These are phyloP conservation scores for Alternaria rosae DNA, from an alignment of 2,329 filamentous ascomycete genomes.

Conservation along the genomic window DNA sequence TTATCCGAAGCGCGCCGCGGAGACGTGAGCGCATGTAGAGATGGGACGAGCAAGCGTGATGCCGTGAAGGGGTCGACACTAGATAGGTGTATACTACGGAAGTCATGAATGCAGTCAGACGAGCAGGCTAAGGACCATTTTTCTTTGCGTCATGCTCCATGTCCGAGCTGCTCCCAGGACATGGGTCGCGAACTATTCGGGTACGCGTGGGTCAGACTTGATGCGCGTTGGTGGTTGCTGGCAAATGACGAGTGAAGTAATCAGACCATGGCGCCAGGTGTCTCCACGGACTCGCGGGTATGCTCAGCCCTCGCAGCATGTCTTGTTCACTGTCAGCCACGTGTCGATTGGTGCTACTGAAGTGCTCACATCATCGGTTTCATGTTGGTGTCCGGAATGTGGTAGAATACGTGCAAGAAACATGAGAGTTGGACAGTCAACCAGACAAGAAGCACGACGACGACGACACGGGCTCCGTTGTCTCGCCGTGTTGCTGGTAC, in stretches of 20 bases:
- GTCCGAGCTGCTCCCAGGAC: background rate
- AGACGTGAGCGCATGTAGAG: conserved; percentile 76
- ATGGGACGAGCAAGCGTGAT: conserved; percentile 14
- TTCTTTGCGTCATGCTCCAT: background rate
- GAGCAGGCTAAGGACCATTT: conserved; percentile 1
- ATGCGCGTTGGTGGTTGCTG: background rate
- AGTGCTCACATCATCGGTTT: conserved; percentile 8
- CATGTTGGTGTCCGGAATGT: conserved; percentile 7
- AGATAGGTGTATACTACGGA: conserved; percentile 40
- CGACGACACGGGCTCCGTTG: too few species aligned
- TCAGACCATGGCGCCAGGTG: background rate
- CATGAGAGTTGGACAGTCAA: too few species aligned
- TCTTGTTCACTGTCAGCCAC: background rate
- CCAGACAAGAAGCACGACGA: too few species aligned
- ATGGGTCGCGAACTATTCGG: too few species aligned
- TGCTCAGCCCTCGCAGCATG: background rate
- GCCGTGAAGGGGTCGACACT: conserved; percentile 28
- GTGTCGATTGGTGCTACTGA: background rate
- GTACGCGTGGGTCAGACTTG: conserved; percentile 2
- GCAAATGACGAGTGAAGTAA: conserved; percentile 1
- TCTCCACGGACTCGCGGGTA: background rate
- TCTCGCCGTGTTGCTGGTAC: conserved; percentile 5
- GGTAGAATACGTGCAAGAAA: too few species aligned
- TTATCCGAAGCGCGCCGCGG: conserved; percentile 91
- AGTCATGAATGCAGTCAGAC: conserved; percentile 36